These are phyloP conservation scores for Cornus controversa DNA, from an alignment of 148 eudicot genomes.

Conservation along the genomic window DNA sequence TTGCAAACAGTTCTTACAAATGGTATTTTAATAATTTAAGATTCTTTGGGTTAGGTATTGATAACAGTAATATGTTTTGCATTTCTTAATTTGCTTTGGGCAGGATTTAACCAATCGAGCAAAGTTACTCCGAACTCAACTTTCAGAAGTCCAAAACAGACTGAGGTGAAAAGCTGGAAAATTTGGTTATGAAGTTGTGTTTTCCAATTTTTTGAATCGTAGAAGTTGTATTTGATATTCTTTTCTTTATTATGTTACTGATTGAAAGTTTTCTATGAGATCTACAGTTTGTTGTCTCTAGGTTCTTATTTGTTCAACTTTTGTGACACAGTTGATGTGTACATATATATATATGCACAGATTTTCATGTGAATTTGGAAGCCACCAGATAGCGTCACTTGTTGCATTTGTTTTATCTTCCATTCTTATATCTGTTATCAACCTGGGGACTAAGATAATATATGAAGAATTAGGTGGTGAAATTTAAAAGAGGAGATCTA, in stretches of 20 bases:
- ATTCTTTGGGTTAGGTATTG: background rate
- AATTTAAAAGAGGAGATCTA: too few relatives aligned
- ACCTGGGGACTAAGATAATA: too few relatives aligned
- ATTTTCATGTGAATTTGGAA: too few relatives aligned
- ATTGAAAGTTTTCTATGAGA: background rate
- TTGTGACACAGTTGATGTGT: too few relatives aligned
- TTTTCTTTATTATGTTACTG: background rate
- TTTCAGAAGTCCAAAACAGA: constrained; percentile 14
- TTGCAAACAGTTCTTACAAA: background rate
- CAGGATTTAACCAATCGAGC: constrained; percentile 19
- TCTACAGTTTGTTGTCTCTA: background rate
- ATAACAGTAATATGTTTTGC: background rate
- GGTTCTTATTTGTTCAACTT: too few relatives aligned
- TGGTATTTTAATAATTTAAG: background rate
- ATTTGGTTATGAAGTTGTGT: background rate
- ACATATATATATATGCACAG: too few relatives aligned
- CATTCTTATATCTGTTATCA: too few relatives aligned
- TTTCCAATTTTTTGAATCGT: background rate
- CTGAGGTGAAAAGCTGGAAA: constrained; percentile 16
- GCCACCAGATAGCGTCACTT: too few relatives aligned
- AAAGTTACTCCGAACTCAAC: constrained; percentile 18
- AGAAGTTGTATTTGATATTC: background rate
- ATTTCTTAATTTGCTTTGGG: constrained; percentile 1
- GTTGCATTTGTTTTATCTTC: too few relatives aligned
- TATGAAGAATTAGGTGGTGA: too few relatives aligned